Evolutionary conservation across 805 yeast species (phyloP), one percentile per base, ranked within the genome.

Genomic region (Wickerhamiella musiphila): DNA sequence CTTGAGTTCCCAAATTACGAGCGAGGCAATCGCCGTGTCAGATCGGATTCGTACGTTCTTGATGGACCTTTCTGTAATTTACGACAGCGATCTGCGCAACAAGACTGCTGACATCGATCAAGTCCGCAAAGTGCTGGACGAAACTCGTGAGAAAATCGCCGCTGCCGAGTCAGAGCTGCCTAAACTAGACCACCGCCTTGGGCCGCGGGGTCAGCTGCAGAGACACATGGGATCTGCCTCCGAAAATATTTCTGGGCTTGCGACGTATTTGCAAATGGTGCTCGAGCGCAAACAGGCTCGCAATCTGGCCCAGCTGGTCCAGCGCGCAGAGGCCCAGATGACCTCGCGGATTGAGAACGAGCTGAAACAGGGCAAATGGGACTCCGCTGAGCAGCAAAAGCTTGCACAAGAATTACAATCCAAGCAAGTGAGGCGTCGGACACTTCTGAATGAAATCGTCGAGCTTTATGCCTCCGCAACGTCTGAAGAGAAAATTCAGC

Each of bases 251-350:
- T 36, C 32, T 18, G 35, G 42, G 6, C 43, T 48, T 37, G 47
- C 57, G 16, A 41, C 50, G 15, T 50, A 53, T 30, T 48, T 70
- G 29, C 53, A 56, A 10, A 58, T 56, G 35, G 46, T 65, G n/a
- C 48, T 68, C 20, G 84, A 76, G 48, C 62, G 78, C 32, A 58
- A 73, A 1, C 84, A 76, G 47, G 73, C 81, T 1, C 52, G 70
- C 42, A 64, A 63, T 38, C 46, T 71, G 38, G 79, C 78, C 0
- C 60, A 65, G 35, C 41, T 66, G 13, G 79, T 70, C 0, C 70
- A 72, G 36, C 61, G 57, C 27, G 72, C 70, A 40, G 81, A 69
- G 43, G 38, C 47, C 13, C 44, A 41, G 6, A 46, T 51, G 8
- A 42, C 44, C 25, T 49, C 42, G 5, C 43, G 45, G 35, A 37